phyloP scores from a whole-genome alignment of 352 stramenopile genomes.

The Nothophytophthora sp. region DNA sequence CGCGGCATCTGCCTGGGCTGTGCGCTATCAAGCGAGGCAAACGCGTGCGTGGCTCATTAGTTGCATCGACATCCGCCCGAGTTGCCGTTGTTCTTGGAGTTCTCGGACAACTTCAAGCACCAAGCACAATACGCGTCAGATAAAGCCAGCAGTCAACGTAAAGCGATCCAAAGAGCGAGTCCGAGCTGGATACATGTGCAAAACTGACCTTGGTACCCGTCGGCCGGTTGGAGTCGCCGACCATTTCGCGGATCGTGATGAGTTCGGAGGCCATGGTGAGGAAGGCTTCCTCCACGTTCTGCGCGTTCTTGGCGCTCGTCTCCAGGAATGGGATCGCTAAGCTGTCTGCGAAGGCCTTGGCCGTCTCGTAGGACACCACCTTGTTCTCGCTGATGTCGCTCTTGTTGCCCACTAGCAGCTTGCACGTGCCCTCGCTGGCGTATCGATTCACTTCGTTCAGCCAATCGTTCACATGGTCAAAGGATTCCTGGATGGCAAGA shows the following conservation, averaged over 20 bases:
- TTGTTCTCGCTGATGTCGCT: conserved; percentile 97
- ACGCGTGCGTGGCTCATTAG: conserved; percentile 12
- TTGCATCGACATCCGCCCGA: conserved; percentile 43
- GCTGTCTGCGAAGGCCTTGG: conserved; percentile 97
- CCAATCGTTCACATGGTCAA: conserved; percentile 99
- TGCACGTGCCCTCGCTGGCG: conserved; percentile 98
- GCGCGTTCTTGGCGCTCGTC: conserved; percentile 98
- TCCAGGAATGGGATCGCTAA: conserved; percentile 99
- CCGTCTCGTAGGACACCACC: conserved; percentile 96
- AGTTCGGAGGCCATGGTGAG: conserved; percentile 99
- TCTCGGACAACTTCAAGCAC: conserved; percentile 34
- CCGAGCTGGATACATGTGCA: conserved; percentile 6
- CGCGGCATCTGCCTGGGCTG: conserved; percentile 2
- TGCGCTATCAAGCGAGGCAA: too few relatives aligned
- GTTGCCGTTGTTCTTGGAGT: conserved; percentile 33
- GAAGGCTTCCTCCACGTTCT: conserved; percentile 99
- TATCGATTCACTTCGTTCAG: conserved; percentile 99
- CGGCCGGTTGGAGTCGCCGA: conserved; percentile 70
- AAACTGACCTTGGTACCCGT: conserved; percentile 61
- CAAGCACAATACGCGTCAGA: conserved; percentile 12
- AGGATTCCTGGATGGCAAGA: conserved; percentile 88
- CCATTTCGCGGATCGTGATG: conserved; percentile 91
- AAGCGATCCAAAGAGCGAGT: not conserved
- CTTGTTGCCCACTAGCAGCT: conserved; percentile 99
- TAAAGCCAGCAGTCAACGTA: conserved; percentile 3